Evolutionary conservation across 2,329 filamentous ascomycete genomes (phyloP), one percentile per base, ranked within the genome.

Genomic region (Botryotinia globosa): DNA sequence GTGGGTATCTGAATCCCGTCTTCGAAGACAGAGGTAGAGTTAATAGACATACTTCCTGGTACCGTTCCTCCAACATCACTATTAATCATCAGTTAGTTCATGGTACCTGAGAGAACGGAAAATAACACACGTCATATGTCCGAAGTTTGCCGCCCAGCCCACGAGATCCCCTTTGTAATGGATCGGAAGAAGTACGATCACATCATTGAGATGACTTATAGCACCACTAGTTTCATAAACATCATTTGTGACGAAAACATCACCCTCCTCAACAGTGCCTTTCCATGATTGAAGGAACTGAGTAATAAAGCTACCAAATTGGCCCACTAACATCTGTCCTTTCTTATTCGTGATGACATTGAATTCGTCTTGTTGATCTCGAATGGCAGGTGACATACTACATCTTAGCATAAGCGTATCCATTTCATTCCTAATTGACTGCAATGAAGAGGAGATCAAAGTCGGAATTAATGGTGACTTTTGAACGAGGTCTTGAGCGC

Each of bases 371-470:
- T 63, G 68, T 48, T 70, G 56, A n/a, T 70, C 58, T 37, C 68
- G 68, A 51, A 70, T 70, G 10, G 68, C 68, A 48, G 67, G 67
- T 16, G 58, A 63, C 56, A 70, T 70, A 45, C 59, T 70, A 18
- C 56, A 58, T 14, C 58, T 44, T 29, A 70, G 58, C 58, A 70
- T 70, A 14, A 70, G 58, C 8, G 68, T 70, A 32, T 70, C 68
- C 68, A 70, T 70, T 32, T 70, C 68, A 70, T 70, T 63, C 45
- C 68, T 63, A 5, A 70, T 70, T 37, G 68, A 70, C 48, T 70
- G 68, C 20, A 70, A 48, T 14, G 68, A 70, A 62, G 68, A 70
- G 16, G 68, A 70, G 5, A 70, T 62, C 22, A 63, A 62, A 10
- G 68, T 70, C 29, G 68, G 68, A 32, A 70, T 70, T 20, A 70